Conservation (phyloP, 164 flowering plant species). For the Magnolia officinalis region DNA sequence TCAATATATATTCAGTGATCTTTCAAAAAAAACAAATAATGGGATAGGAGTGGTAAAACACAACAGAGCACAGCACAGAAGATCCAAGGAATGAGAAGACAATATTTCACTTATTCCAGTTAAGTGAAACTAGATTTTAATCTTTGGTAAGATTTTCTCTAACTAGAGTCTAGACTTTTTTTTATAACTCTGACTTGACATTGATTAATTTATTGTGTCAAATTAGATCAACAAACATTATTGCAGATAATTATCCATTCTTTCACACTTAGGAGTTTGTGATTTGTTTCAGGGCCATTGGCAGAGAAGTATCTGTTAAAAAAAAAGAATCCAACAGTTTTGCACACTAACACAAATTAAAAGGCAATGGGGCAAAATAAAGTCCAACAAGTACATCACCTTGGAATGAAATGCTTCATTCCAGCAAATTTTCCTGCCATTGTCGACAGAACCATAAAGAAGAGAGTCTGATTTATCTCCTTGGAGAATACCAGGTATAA, state of each 20-base stretch:
- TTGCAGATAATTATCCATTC: neutral
- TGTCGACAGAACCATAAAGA: conserved; percentile 98
- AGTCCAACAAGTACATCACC: conserved; percentile 36
- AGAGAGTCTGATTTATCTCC: conserved; percentile 99
- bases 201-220: too few relatives aligned
- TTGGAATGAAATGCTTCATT: conserved; percentile 91
- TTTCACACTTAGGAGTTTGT: neutral
- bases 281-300: neutral
- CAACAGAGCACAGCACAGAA: too few relatives aligned
- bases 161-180: too few relatives aligned
- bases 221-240: too few relatives aligned
- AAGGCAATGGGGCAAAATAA: neutral
- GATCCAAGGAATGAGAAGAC: too few relatives aligned
- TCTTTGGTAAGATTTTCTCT: too few relatives aligned
- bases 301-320: neutral
- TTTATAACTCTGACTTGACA: too few relatives aligned
- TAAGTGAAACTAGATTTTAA: too few relatives aligned
- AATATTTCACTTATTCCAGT: too few relatives aligned
- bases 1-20: too few relatives aligned
- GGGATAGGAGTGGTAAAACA: too few relatives aligned
- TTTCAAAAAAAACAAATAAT: too few relatives aligned
- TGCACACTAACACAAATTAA: neutral
- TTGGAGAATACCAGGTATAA: conserved; percentile 98
- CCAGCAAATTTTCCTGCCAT: conserved; percentile 99
- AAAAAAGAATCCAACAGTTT: neutral